Evolutionary conservation across 306 rosid genomes (phyloP), one percentile per base, ranked within the genome.

Genomic region (Quercus dentata): DNA sequence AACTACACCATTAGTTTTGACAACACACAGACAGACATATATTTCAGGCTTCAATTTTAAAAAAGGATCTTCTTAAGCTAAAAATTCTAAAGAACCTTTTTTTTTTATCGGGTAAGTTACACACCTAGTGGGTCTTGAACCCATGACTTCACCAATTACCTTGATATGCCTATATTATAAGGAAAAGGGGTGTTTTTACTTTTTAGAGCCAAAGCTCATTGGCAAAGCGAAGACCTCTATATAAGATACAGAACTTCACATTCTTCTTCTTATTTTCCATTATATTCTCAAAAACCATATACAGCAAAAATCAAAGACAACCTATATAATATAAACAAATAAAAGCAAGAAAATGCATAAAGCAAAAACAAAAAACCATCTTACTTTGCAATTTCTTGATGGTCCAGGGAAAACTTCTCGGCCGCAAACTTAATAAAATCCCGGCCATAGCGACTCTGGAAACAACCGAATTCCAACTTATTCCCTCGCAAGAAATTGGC

Each of bases 321-420:
- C 65, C 28, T 35, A 7, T 15, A 33, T 15, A 63, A 41, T 8
- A 33, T 11, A 69, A 71, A 70, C 25, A 30, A 35, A 21, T 12
- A 69, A 3, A 65, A 8, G 25, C 4, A 74, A 23, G 51, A 9
- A 25, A 6, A 15, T 41, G 59, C 5, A 8, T 59, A 52, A 23
- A 20, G 46, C 11, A 41, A 41, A 41, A 41, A 8, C 11, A 3
- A 25, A 20, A 65, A 75, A 63, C 6, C 30, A 18, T 23, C 95
- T 90, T 91, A 92, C 99, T 91, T 92, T 71, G 91, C 87, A 30
- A 92, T 88, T 63, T 89, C 86, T 69, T 78, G 95, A 63, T 94
- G 84, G 73, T 92, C 95, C 51, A 49, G 79, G 33, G 81, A 86
- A 56, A 92, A 94, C 76, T 20, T 84, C 51, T 78, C 80, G 0